Conservation (phyloP, 2,329 filamentous ascomycete genomes). For the Orbilia oligospora region DNA sequence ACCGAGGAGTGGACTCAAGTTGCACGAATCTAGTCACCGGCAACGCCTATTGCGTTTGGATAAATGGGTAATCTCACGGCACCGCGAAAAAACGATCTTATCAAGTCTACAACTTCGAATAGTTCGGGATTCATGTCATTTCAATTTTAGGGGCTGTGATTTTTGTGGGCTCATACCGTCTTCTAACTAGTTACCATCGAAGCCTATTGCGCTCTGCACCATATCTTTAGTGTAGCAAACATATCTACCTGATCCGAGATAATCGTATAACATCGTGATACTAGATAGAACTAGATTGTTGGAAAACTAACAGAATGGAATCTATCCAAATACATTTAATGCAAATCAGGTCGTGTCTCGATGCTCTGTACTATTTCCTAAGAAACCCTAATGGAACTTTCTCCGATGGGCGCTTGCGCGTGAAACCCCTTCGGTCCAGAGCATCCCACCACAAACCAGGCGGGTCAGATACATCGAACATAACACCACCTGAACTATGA, state of each 20-base stretch:
- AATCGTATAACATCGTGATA: background rate
- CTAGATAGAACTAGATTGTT: background rate
- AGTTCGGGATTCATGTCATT: background rate
- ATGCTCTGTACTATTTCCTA: background rate
- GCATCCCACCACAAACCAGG: conserved; percentile 1
- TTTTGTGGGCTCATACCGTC: background rate
- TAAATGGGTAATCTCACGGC: background rate
- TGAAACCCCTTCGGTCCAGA: background rate
- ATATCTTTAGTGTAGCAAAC: background rate
- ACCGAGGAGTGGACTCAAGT: background rate
- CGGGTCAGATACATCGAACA: background rate
- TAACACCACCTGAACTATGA: background rate
- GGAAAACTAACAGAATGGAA: background rate
- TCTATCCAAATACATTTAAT: background rate
- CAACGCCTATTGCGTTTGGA: conserved; percentile 2
- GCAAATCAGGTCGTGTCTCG: background rate
- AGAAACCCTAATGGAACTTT: no score
- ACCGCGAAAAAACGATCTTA: background rate
- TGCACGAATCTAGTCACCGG: background rate
- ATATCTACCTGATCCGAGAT: background rate
- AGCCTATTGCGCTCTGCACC: no score
- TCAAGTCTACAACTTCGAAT: background rate
- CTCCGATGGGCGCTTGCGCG: conserved; percentile 15
- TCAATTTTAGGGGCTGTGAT: background rate
- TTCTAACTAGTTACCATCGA: background rate